Percentiles rank a stretch among this genome's conserved stretches.
These are phyloP conservation scores for Cyamopsis tetragonoloba DNA, from an alignment of 306 rosid genomes.

Conservation along the genomic window DNA sequence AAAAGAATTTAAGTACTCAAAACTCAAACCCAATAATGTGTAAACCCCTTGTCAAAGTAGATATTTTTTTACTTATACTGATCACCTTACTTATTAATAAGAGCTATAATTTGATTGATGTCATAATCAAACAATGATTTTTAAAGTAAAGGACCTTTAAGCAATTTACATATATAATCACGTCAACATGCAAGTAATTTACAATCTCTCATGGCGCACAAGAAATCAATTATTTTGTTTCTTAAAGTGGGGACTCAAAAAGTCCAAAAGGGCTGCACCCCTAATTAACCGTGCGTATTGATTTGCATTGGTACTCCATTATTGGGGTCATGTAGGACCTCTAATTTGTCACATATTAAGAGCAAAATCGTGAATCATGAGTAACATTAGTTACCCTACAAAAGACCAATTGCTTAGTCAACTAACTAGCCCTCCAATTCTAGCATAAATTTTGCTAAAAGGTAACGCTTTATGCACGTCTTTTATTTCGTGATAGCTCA, in stretches of 20 bases:
- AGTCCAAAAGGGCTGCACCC: constrained; percentile 16
- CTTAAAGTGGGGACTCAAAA: background rate
- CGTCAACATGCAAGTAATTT: background rate
- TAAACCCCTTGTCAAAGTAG: too few relatives aligned
- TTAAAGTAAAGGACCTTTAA: background rate
- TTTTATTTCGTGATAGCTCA: background rate
- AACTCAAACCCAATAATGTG: too few relatives aligned
- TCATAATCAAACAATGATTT: constrained; percentile 1
- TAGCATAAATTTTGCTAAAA: background rate
- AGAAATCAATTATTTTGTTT: background rate
- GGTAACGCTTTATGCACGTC: background rate
- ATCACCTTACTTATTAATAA: too few relatives aligned
- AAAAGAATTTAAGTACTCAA: too few relatives aligned
- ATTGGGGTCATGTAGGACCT: background rate
- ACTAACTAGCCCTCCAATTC: too few relatives aligned
- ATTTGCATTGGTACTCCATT: background rate
- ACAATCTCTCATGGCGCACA: background rate
- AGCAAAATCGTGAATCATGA: background rate
- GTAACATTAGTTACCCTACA: background rate
- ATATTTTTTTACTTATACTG: too few relatives aligned
- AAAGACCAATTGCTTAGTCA: too few relatives aligned
- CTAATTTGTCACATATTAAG: background rate
- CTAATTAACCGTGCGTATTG: background rate
- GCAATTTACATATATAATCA: background rate
- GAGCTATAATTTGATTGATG: background rate